These are phyloP conservation scores for Sugiyamaella smithiae DNA, from an alignment of 805 yeast species.

Conservation along the genomic window DNA sequence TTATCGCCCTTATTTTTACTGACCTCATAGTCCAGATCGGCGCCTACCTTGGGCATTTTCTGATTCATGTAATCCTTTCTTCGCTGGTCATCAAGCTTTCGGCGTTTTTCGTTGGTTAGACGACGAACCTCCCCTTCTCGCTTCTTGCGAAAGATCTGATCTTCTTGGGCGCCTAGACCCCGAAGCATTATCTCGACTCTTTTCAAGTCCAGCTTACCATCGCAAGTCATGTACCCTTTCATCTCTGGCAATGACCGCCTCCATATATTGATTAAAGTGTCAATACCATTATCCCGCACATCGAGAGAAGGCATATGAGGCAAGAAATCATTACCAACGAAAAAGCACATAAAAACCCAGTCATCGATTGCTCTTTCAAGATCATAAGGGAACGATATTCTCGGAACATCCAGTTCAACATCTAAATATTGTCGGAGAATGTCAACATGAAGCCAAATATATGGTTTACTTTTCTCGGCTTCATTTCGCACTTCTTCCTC, in stretches of 20 bases:
- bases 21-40: conserved; percentile 32
- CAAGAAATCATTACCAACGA: conserved; percentile 96
- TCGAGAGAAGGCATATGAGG: conserved; percentile 95
- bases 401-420: conserved; percentile 71
- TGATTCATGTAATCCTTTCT: conserved; percentile 13
- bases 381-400: conserved; percentile 72
- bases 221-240: conserved; percentile 81
- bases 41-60: conserved; percentile 4
- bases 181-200: conserved; percentile 71
- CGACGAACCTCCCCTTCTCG: conserved; percentile 68
- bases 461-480: conserved; percentile 61
- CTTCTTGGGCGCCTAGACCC: conserved; percentile 70
- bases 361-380: conserved; percentile 95
- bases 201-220: conserved; percentile 73
- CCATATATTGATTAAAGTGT: conserved; percentile 78
- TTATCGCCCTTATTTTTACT: conserved; percentile 62
- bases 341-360: conserved; percentile 98
- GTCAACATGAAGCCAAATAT: conserved; percentile 88
- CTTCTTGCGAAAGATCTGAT: conserved; percentile 66
- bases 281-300: conserved; percentile 92
- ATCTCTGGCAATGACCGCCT: conserved; percentile 62
- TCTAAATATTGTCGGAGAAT: conserved; percentile 84
- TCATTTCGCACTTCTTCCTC: conserved; percentile 33
- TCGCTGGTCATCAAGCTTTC: conserved; percentile 42
- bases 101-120: conserved; percentile 60